A percentile compares a stretch with the other conserved stretches of the same genome.
These are phyloP conservation scores for Pleurotus cornucopiae DNA, from an alignment of 768 basidiomycete species.

Conservation along the genomic window DNA sequence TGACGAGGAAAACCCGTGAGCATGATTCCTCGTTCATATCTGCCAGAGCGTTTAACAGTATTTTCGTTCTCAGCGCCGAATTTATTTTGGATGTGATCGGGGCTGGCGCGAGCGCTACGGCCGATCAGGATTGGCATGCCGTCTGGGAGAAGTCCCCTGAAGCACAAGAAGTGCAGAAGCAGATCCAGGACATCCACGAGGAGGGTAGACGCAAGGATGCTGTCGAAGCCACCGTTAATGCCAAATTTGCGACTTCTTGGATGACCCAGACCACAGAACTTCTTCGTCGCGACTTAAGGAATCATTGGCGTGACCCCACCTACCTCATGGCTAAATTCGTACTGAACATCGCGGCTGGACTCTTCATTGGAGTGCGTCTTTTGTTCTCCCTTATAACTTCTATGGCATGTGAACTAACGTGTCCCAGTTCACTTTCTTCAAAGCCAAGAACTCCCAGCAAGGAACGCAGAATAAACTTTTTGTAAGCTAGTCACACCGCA, in stretches of 20 bases:
- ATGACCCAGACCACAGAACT: slow-evolving; percentile 39
- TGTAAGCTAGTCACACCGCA: slow-evolving; percentile 29
- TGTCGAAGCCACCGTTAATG: slow-evolving; percentile 30
- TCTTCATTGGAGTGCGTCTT: slow-evolving; percentile 43
- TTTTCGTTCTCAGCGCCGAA: slow-evolving; percentile 37
- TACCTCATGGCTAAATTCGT: slow-evolving; percentile 57
- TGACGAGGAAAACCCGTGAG: slow-evolving; percentile 55
- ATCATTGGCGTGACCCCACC: slow-evolving; percentile 56
- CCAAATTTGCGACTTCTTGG: slow-evolving; percentile 53
- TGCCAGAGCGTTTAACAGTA: background rate
- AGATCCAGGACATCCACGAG: slow-evolving; percentile 43
- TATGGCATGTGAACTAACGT: slow-evolving; percentile 1
- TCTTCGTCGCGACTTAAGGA: slow-evolving; percentile 35
- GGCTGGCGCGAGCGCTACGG: slow-evolving; percentile 62
- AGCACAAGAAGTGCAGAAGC: slow-evolving; percentile 14
- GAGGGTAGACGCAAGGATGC: slow-evolving; percentile 45
- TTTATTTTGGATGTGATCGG: slow-evolving; percentile 70
- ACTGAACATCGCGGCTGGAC: slow-evolving; percentile 48
- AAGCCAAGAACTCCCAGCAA: slow-evolving; percentile 45
- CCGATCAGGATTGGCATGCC: slow-evolving; percentile 51
- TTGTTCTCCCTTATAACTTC: background rate
- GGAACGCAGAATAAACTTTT: slow-evolving; percentile 66
- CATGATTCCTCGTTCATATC: background rate
- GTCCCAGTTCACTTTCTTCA: slow-evolving; percentile 56
- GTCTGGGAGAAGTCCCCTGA: slow-evolving; percentile 3